Base-by-base conservation (phyloP, 2,329 filamentous ascomycete genomes). In the Hymenoscyphus occultus region DNA sequence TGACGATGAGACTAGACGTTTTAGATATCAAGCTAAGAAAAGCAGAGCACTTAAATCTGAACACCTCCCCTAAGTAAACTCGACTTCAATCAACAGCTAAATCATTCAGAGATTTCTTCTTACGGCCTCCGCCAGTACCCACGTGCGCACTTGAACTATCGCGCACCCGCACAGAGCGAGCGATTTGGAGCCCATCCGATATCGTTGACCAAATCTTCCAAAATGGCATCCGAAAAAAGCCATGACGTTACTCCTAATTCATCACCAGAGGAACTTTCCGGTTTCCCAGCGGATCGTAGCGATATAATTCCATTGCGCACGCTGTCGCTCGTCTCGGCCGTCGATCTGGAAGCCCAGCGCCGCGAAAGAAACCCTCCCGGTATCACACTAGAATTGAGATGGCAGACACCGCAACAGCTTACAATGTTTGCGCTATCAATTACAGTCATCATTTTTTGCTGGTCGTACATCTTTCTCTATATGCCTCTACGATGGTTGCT, bases 401-500 rank as follows among this genome's bases (percentile, higher is more conserved):
- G 48, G 48, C 19, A 54, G 6, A 13, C 48, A 54, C 19, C 48
- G 6, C 48, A 54, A 54, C 48, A 54, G 13, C 48, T 54, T 13
- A 28, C 22, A 7, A 22, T 54, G 22, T 54, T 54, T 22, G 19
- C 19, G 10, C 48, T 54, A 19, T 54, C 48, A 13, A 28, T 54
- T 13, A 12, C 22, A 13, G 19, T 54, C 48, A 54, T 54, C 48
- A 4, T 54, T 13, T 13, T 54, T 54, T 54, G 48, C 10, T 54
- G 48, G 48, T 22, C 22, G 13, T 54, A 54, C 5, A 54, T 54
- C 2, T 54, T 54, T 54, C 22, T 54, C n/a, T 54, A 54, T 54
- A 54, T 54, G 22, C 48, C 48, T 54, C 48, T 54, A 22, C 48
- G 48, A 54, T 54, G 48, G 48, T 22, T 54, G 10, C 22, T 54